phyloP scores from a whole-genome alignment of 768 basidiomycete species.

The Lentinula sp. region DNA sequence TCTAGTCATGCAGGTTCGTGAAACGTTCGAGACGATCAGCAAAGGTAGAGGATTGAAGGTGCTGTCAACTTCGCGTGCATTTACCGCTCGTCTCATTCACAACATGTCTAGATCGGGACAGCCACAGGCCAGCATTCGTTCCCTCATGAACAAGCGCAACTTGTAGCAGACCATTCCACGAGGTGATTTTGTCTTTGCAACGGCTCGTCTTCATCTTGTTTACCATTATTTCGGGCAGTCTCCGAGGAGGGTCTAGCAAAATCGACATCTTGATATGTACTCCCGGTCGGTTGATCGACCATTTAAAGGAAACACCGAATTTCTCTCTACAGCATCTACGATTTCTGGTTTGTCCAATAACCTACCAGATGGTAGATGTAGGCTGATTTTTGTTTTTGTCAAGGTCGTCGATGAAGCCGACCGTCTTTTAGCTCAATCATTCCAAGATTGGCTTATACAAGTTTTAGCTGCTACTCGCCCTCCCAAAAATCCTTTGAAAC shows the following conservation, averaged over 20 bases:
- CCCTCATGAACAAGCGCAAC: slow-evolving; percentile 78
- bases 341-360: slow-evolving; percentile 61
- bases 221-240: slow-evolving; percentile 26
- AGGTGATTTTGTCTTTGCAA: slow-evolving; percentile 27
- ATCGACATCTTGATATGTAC: slow-evolving; percentile 95
- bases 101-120: slow-evolving; percentile 49
- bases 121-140: slow-evolving; percentile 96
- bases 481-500: slow-evolving; percentile 10
- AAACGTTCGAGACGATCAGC: slow-evolving; percentile 81
- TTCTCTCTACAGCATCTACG: slow-evolving; percentile 92
- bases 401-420: slow-evolving; percentile 98
- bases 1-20: slow-evolving; percentile 85
- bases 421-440: slow-evolving; percentile 89
- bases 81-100: not conserved
- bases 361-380: not conserved
- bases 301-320: slow-evolving; percentile 80
- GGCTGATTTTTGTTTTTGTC: not conserved
- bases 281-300: slow-evolving; percentile 92
- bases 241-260: slow-evolving; percentile 83
- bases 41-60: slow-evolving; percentile 89
- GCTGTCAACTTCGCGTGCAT: slow-evolving; percentile 3
- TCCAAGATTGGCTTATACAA: slow-evolving; percentile 90
- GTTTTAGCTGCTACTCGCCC: slow-evolving; percentile 70
- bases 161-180: slow-evolving; percentile 56
- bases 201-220: not conserved